phyloP scores from a whole-genome alignment of 2,329 filamentous ascomycete genomes.

The Colletotrichum orchidophilum region DNA sequence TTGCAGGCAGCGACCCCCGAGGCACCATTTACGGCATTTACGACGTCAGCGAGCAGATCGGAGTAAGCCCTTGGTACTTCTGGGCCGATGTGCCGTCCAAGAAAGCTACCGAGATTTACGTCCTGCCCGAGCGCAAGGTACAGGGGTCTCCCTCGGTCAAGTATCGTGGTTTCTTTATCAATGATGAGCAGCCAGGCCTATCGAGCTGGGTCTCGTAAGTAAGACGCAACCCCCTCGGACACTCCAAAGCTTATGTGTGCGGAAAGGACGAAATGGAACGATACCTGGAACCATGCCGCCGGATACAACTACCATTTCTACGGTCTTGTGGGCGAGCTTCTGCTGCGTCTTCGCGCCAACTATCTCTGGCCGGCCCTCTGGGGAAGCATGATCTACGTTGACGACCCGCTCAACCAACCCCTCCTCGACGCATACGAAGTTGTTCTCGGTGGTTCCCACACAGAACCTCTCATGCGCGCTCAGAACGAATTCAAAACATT shows the following conservation, averaged over 20 bases:
- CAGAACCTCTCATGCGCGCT: constrained; percentile 74
- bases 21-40: constrained; percentile 77
- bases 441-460: constrained; percentile 78
- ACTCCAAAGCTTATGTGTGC: neutral
- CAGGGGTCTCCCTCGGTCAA: constrained; percentile 71
- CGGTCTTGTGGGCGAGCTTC: constrained; percentile 73
- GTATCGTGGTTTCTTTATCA: constrained; percentile 76
- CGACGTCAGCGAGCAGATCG: constrained; percentile 77
- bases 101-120: constrained; percentile 63
- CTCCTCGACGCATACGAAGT: constrained; percentile 79
- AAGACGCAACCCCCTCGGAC: neutral
- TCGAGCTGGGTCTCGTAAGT: constrained; percentile 68
- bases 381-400: constrained; percentile 77
- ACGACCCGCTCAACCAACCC: constrained; percentile 74
- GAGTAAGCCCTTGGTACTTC: constrained; percentile 76
- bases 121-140: constrained; percentile 60
- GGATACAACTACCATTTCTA: constrained; percentile 73
- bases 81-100: constrained; percentile 70
- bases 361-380: constrained; percentile 80
- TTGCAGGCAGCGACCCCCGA: constrained; percentile 72
- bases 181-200: constrained; percentile 74
- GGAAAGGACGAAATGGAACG: constrained; percentile 46
- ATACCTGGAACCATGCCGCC: constrained; percentile 53
- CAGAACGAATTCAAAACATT: constrained; percentile 65
- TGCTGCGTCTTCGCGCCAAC: constrained; percentile 76